Evolutionary conservation across 176 grass and related monocot species (phyloP).

Genomic region (Paspalum notatum): DNA sequence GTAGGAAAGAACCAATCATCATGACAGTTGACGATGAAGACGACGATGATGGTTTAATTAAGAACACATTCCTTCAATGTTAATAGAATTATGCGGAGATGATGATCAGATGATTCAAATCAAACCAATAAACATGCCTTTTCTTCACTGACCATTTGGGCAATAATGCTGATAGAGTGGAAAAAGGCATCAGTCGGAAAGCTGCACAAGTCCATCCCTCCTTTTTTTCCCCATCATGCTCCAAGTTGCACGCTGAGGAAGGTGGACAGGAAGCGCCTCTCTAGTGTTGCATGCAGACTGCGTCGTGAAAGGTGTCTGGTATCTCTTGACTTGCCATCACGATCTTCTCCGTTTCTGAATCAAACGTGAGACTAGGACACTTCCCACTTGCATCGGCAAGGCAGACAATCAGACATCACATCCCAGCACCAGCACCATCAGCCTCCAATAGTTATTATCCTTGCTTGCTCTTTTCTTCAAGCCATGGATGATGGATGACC

Average conservation of each 20-base stretch:
- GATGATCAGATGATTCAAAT: too few species aligned
- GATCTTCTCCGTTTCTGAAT: not conserved
- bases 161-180: too few species aligned
- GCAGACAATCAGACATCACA: not conserved
- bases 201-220: not conserved
- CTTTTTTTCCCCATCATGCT: not conserved
- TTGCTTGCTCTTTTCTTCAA: constrained; percentile 51
- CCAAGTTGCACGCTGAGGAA: constrained; percentile 31
- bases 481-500: not conserved
- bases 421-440: not conserved
- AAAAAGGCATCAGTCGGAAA: not conserved
- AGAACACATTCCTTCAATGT: too few species aligned
- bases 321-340: constrained; percentile 34
- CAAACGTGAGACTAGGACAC: constrained; percentile 35
- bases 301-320: constrained; percentile 21
- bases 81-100: too few species aligned
- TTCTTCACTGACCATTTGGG: too few species aligned
- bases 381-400: not conserved
- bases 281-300: not conserved
- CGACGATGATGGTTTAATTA: too few species aligned
- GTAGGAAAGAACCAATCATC: too few species aligned
- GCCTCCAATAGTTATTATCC: not conserved
- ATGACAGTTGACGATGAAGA: too few species aligned
- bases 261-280: constrained; percentile 18
- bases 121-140: too few species aligned